Percentiles rank a stretch among this genome's conserved stretches.
Evolutionary conservation across 148 eudicot genomes (phyloP).

Genomic region (Rhododendron ovatum): DNA sequence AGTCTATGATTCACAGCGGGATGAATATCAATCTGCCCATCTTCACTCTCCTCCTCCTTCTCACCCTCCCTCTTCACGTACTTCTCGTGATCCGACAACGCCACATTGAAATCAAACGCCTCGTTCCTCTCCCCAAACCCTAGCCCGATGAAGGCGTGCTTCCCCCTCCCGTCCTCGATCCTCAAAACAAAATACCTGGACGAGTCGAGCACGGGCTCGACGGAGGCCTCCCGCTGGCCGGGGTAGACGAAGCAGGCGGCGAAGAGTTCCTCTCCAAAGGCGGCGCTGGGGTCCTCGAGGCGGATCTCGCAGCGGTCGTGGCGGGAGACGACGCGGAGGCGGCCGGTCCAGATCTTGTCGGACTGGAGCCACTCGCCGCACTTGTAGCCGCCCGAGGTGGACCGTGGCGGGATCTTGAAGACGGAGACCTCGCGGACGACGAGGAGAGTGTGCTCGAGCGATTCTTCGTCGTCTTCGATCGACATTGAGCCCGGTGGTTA

Average conservation of each 20-base stretch:
- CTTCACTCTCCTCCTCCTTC: slow-evolving; percentile 39
- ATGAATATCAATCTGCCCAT: slow-evolving; percentile 69
- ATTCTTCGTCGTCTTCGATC: slow-evolving; percentile 52
- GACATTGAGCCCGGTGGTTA: not conserved
- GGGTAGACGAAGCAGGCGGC: slow-evolving; percentile 80
- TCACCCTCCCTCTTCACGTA: slow-evolving; percentile 72
- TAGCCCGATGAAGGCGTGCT: slow-evolving; percentile 84
- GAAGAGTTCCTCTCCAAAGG: slow-evolving; percentile 52
- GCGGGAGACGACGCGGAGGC: slow-evolving; percentile 86
- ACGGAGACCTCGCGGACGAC: slow-evolving; percentile 94
- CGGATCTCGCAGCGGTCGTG: slow-evolving; percentile 82
- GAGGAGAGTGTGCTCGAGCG: slow-evolving; percentile 93
- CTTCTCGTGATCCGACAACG: slow-evolving; percentile 93
- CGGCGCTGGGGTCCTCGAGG: slow-evolving; percentile 82
- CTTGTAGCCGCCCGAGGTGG: slow-evolving; percentile 88
- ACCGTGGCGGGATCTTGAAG: slow-evolving; percentile 91
- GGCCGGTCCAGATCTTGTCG: slow-evolving; percentile 97
- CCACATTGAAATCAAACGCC: slow-evolving; percentile 97
- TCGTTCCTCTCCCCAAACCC: slow-evolving; percentile 91
- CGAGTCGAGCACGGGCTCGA: slow-evolving; percentile 85
- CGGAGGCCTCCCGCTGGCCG: slow-evolving; percentile 68
- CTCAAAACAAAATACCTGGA: slow-evolving; percentile 79
- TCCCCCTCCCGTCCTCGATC: slow-evolving; percentile 94
- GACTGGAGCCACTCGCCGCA: slow-evolving; percentile 99
- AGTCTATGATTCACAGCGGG: slow-evolving; percentile 93